Conservation (phyloP, 768 basidiomycete genomes). For the Xanthoconium stramineum region DNA sequence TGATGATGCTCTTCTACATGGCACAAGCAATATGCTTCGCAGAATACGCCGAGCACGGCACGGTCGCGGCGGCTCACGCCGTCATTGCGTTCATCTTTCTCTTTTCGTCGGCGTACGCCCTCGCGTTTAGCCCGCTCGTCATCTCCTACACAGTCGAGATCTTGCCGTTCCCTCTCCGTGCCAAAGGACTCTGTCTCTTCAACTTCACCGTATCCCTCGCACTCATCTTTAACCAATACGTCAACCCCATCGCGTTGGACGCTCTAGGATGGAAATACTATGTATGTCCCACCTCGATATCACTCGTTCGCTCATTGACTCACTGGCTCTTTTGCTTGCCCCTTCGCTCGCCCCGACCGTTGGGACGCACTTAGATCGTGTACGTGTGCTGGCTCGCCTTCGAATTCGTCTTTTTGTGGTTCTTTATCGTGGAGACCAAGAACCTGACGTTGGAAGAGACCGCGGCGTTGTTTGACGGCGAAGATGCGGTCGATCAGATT, state of each 20-base stretch:
- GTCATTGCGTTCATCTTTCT: slow-evolving; percentile 55
- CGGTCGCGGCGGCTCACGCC: slow-evolving; percentile 48
- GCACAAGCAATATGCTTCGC: slow-evolving; percentile 68
- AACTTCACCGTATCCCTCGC: slow-evolving; percentile 62
- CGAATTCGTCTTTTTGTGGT: slow-evolving; percentile 13
- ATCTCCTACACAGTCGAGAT: slow-evolving; percentile 70
- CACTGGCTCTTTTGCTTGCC: neutral
- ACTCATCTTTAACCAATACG: slow-evolving; percentile 75
- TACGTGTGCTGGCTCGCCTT: slow-evolving; percentile 21
- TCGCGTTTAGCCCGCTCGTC: slow-evolving; percentile 76
- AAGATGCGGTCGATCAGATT: slow-evolving; percentile 27
- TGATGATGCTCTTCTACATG: slow-evolving; percentile 65
- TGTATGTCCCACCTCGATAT: neutral
- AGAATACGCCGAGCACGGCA: slow-evolving; percentile 44
- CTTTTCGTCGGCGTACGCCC: slow-evolving; percentile 50
- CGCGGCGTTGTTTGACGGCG: slow-evolving; percentile 67
- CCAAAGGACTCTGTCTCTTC: slow-evolving; percentile 78
- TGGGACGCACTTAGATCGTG: slow-evolving; percentile 8
- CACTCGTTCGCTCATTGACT: neutral
- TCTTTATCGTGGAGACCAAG: slow-evolving; percentile 21
- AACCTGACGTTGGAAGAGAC: slow-evolving; percentile 67
- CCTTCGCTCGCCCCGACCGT: too few species aligned
- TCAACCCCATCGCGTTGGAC: slow-evolving; percentile 72
- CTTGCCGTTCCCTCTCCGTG: slow-evolving; percentile 74
- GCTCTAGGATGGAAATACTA: slow-evolving; percentile 50